Base-by-base conservation (phyloP, 2,329 filamentous ascomycete species). In the Neonectria ditissima region DNA sequence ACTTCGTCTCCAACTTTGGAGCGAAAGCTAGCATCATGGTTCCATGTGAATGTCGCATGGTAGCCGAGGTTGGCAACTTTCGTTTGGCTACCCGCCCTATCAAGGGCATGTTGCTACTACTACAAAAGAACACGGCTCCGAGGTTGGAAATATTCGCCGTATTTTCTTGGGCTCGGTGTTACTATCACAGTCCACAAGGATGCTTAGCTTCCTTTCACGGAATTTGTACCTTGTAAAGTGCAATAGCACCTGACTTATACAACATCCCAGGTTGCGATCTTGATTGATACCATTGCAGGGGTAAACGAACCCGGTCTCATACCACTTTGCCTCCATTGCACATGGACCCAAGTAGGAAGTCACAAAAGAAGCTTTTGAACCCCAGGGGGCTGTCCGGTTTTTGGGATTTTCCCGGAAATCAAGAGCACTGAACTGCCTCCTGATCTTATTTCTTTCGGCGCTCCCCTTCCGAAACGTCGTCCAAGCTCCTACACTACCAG, bases 401-500 rank as follows among this genome's bases (percentile, higher is more conserved):
- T 45, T n/a, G 22, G 22, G n/a, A 45, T 30, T 48, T 48, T 48
- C 24, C 44, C 22, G 5, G 44, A 10, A 9, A 30, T 48, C 24
- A 28, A 18, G 24, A 48, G 24, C 24, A 48, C 14, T 10, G 14
- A 48, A 18, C 5, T 16, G 20, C 16, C 44, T 48, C 24, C 24
- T 48, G 44, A 11, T 24, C 24, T 10, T n/a, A 30, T 18, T 28
- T 48, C 16, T 16, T 24, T 45, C 48, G 47, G 56, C 48, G 39
- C 48, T 54, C n/a, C 9, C 22, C 8, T 54, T 30, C 28, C 41
- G 50, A 22, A 28, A 9, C 45, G 20, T 5, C 13, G 41, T 54
- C 28, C 48, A 30, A 54, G 39, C 48, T 18, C 28, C 37, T 43
- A 32, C 37, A 44, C 24, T 22, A 48, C 44, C 8, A 48, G 44